These are phyloP conservation scores for Xylaria venustula DNA, from an alignment of 495 filamentous ascomycete species.

Conservation along the genomic window DNA sequence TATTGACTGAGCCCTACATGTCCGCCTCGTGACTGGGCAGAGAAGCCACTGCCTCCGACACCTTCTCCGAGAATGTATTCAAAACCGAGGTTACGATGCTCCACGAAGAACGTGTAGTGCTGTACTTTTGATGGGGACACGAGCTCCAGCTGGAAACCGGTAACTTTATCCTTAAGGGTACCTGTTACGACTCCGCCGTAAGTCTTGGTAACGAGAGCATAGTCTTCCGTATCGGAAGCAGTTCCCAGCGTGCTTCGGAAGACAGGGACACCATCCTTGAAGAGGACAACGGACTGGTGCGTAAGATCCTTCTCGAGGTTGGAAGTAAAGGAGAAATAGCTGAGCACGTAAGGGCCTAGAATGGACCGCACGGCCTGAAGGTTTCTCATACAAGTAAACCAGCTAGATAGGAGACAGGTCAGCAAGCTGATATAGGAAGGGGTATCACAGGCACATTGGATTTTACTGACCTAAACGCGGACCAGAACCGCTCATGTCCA, in stretches of 20 bases:
- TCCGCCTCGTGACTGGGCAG: not conserved
- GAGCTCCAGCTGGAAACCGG: not conserved
- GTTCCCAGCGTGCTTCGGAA: not conserved
- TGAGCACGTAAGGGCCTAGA: not conserved
- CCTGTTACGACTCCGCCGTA: not conserved
- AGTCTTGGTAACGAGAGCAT: not conserved
- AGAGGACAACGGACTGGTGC: not conserved
- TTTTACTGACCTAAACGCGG: slow-evolving; percentile 9
- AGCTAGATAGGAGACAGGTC: not conserved
- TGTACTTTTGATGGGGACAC: not conserved
- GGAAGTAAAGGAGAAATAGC: not conserved
- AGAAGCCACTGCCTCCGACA: slow-evolving; percentile 10
- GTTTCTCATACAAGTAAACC: not conserved
- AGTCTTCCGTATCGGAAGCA: slow-evolving; percentile 4
- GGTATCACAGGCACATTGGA: not conserved
- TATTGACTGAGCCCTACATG: not conserved
- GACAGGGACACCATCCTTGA: not conserved
- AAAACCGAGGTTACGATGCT: slow-evolving; percentile 9
- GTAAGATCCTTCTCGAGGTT: not conserved
- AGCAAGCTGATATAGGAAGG: not conserved
- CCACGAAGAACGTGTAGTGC: not conserved
- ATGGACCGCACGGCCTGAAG: not conserved
- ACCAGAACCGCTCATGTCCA: slow-evolving; percentile 13
- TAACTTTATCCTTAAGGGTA: not conserved
- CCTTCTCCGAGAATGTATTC: slow-evolving; percentile 12